Percentiles rank a stretch among this genome's conserved stretches.
phyloP scores from a whole-genome alignment of 1,139 yeast species.

The Kodamaea fungicola region DNA sequence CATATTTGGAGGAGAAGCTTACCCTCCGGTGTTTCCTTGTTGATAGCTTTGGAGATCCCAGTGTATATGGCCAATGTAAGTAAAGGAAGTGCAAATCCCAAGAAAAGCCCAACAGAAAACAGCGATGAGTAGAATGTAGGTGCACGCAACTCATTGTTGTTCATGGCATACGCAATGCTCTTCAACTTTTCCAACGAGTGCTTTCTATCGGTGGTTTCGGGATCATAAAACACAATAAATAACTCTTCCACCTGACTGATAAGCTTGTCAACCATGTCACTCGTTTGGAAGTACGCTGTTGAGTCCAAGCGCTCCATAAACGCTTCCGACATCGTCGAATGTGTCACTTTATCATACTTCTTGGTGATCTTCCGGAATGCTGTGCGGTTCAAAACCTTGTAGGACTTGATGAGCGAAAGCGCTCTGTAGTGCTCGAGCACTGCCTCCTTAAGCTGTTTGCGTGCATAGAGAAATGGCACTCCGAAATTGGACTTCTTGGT shows the following conservation, averaged over 20 bases:
- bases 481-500: slow-evolving; percentile 27
- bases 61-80: slow-evolving; percentile 48
- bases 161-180: slow-evolving; percentile 43
- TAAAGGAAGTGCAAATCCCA: slow-evolving; percentile 73
- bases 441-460: slow-evolving; percentile 73
- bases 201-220: slow-evolving; percentile 62
- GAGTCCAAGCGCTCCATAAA: slow-evolving; percentile 62
- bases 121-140: slow-evolving; percentile 39
- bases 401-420: slow-evolving; percentile 73
- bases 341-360: slow-evolving; percentile 77
- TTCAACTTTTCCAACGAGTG: slow-evolving; percentile 71
- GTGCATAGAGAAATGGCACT: slow-evolving; percentile 71
- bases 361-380: slow-evolving; percentile 87
- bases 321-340: slow-evolving; percentile 41
- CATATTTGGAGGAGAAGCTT: slow-evolving; percentile 72
- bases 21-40: slow-evolving; percentile 47
- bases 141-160: slow-evolving; percentile 26
- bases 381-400: slow-evolving; percentile 73
- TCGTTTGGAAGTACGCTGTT: slow-evolving; percentile 54
- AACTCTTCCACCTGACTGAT: slow-evolving; percentile 63
- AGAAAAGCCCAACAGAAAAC: slow-evolving; percentile 57
- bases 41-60: slow-evolving; percentile 44
- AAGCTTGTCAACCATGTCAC: slow-evolving; percentile 64
- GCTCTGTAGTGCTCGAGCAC: slow-evolving; percentile 76
- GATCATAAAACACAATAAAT: slow-evolving; percentile 64